Conservation (phyloP, 208 protist species). For the Trypanosoma boissoni region DNA sequence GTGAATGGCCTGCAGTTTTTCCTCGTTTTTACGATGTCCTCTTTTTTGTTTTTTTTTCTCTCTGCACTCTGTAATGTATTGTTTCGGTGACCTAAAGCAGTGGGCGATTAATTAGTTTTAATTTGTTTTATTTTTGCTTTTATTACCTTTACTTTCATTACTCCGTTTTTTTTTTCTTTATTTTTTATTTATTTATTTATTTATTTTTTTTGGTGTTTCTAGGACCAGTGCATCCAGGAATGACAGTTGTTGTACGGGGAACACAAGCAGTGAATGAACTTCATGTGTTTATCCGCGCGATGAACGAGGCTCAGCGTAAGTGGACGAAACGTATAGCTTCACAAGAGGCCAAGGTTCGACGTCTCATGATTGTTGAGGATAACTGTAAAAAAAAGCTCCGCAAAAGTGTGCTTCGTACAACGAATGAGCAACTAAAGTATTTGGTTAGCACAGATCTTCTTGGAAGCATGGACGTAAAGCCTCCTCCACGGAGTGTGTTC, state of each 20-base stretch:
- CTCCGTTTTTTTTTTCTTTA: slow-evolving; percentile 2
- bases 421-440: slow-evolving; percentile 47
- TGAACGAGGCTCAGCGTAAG: slow-evolving; percentile 47
- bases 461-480: slow-evolving; percentile 24
- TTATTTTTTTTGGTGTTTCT: slow-evolving; percentile 18
- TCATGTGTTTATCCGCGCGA: slow-evolving; percentile 62
- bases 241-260: slow-evolving; percentile 11
- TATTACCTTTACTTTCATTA: not conserved
- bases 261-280: slow-evolving; percentile 55
- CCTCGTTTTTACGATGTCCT: not conserved
- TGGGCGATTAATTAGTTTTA: not conserved
- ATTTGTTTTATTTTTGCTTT: not conserved
- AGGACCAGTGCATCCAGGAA: not conserved
- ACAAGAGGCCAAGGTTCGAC: slow-evolving; percentile 65
- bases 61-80: not conserved
- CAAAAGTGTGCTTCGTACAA: slow-evolving; percentile 51
- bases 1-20: not conserved
- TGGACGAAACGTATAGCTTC: slow-evolving; percentile 58
- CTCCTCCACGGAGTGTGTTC: slow-evolving; percentile 38
- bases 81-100: too few relatives aligned
- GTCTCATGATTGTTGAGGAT: slow-evolving; percentile 77
- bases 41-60: slow-evolving; percentile 19
- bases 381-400: slow-evolving; percentile 52
- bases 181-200: not conserved
- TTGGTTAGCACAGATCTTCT: slow-evolving; percentile 65